These are phyloP conservation scores for Reticulascus tulasneorum DNA, from an alignment of 2,329 filamentous ascomycete genomes.

Conservation along the genomic window DNA sequence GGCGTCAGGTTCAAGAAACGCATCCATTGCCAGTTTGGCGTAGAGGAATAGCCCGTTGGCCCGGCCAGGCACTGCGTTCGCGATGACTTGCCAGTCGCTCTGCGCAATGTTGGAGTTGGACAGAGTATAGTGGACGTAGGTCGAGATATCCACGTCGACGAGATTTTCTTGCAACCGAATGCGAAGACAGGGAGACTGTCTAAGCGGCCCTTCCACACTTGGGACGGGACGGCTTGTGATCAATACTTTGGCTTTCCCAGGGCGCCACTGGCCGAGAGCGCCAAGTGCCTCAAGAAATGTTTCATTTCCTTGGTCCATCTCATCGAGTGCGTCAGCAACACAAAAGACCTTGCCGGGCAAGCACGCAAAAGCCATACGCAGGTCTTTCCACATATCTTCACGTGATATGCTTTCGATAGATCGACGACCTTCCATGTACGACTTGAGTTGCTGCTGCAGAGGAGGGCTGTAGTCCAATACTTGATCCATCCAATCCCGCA, in stretches of 20 bases:
- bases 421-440: conserved; percentile 2
- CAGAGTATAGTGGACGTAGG: conserved; percentile 25
- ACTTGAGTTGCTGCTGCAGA: conserved; percentile 21
- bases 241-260: conserved; percentile 33
- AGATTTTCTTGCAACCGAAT: conserved; percentile 31
- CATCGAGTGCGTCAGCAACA: conserved; percentile 41
- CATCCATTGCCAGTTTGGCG: conserved; percentile 38
- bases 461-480: conserved; percentile 23
- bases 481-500: conserved; percentile 32
- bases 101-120: conserved; percentile 12
- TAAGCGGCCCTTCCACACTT: conserved; percentile 25
- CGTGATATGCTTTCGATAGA: conserved; percentile 14
- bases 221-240: conserved; percentile 38
- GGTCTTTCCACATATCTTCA: conserved; percentile 24
- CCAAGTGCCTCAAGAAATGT: conserved; percentile 29
- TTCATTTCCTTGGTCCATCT: conserved; percentile 37
- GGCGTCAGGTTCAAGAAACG: conserved; percentile 23
- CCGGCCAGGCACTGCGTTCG: conserved; percentile 26
- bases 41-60: conserved; percentile 42
- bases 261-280: conserved; percentile 24
- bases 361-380: conserved; percentile 18
- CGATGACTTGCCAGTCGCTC: conserved; percentile 17
- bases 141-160: conserved; percentile 36
- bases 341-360: conserved; percentile 27
- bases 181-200: conserved; percentile 18